phyloP scores from a whole-genome alignment of 805 yeast species.

The Ogataea angusta region DNA sequence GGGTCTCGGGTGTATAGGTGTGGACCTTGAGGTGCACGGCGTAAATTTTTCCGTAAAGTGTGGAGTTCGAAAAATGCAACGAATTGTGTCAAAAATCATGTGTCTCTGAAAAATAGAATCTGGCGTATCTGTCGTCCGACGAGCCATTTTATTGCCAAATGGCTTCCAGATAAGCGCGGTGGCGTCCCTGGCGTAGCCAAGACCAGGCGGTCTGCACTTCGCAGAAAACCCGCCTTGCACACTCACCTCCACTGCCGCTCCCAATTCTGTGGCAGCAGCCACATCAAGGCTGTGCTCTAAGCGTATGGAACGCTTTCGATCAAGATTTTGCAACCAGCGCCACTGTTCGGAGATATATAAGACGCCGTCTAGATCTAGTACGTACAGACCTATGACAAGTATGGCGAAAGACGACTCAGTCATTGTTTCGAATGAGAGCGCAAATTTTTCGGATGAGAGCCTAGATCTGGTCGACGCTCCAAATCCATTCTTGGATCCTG shows the following conservation, averaged over 20 bases:
- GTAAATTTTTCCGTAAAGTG: neutral
- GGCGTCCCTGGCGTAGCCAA: too few species aligned
- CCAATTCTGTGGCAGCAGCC: neutral
- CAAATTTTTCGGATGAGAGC: neutral
- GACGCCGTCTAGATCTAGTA: neutral
- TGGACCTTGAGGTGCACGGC: neutral
- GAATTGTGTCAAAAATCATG: neutral
- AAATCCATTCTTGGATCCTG: constrained; percentile 44
- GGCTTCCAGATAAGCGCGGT: too few species aligned
- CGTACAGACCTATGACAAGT: neutral
- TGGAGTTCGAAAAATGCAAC: neutral
- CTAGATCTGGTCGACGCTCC: neutral
- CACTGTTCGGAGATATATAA: neutral
- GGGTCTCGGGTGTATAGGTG: neutral
- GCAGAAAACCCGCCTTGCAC: neutral
- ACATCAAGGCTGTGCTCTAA: neutral
- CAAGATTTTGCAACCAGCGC: constrained; percentile 1
- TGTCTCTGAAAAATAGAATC: neutral
- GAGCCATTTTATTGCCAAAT: neutral
- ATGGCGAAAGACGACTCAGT: neutral
- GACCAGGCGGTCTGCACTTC: too few species aligned
- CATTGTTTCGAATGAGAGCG: neutral
- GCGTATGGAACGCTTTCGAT: neutral
- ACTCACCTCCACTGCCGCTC: neutral
- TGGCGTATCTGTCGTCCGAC: neutral